These are phyloP conservation scores for Sarcocystis neurona DNA, from an alignment of 169 alveolate species.

Conservation along the genomic window DNA sequence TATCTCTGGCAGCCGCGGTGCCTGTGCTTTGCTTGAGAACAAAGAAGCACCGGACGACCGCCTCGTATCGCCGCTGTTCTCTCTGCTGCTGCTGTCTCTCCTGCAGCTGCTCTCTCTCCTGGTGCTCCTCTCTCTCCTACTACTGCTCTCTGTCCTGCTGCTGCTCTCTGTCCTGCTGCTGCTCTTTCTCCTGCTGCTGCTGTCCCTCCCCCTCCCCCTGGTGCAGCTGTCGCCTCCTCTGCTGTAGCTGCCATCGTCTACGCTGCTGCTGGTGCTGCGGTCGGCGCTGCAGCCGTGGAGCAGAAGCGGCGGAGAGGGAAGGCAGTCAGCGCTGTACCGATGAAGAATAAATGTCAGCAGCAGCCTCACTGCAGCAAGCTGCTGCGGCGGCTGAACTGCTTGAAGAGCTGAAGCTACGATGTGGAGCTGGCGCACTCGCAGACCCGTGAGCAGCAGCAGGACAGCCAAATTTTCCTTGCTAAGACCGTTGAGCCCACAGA, in stretches of 20 bases:
- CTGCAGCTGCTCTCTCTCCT: background rate
- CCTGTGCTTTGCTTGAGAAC: too few species aligned
- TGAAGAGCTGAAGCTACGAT: slow-evolving; percentile 37
- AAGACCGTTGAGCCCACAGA: slow-evolving; percentile 52
- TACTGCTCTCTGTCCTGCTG: background rate
- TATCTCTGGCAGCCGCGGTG: too few species aligned
- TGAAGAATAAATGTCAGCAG: slow-evolving; percentile 39
- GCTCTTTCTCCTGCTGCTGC: background rate
- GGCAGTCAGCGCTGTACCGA: slow-evolving; percentile 48
- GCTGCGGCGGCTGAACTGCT: slow-evolving; percentile 56
- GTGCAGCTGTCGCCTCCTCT: slow-evolving; percentile 25
- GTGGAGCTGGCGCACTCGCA: slow-evolving; percentile 44
- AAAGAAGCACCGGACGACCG: too few species aligned
- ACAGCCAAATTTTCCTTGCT: background rate
- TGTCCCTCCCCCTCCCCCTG: slow-evolving; percentile 32
- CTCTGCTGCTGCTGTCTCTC: too few species aligned
- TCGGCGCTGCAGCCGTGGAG: slow-evolving; percentile 33
- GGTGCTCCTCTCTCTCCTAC: background rate
- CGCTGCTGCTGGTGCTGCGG: slow-evolving; percentile 16
- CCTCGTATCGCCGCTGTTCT: too few species aligned
- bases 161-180: background rate
- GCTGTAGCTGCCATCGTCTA: slow-evolving; percentile 32
- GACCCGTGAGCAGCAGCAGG: slow-evolving; percentile 55
- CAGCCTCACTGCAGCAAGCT: slow-evolving; percentile 50
- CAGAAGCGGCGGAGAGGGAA: slow-evolving; percentile 15